These are phyloP conservation scores for Lactarius hengduanensis DNA, from an alignment of 768 basidiomycete genomes.

Conservation along the genomic window DNA sequence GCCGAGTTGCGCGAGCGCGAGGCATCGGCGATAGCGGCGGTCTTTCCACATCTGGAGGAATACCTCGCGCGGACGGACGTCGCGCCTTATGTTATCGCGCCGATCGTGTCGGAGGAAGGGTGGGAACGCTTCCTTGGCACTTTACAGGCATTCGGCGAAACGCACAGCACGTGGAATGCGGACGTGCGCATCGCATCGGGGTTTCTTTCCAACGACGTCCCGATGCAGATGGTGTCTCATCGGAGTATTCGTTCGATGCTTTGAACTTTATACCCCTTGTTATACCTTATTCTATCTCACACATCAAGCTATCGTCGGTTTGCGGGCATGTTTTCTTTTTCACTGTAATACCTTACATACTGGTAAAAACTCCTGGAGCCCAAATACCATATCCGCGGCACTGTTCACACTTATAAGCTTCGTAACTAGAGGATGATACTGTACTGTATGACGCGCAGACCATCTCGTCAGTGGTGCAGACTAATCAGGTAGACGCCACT, in stretches of 20 bases:
- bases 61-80: conserved; percentile 23
- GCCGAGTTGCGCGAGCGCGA: conserved; percentile 41
- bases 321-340: background rate
- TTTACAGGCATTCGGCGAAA: conserved; percentile 6
- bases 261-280: background rate
- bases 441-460: too few relatives aligned
- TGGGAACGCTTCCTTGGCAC: conserved; percentile 22
- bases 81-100: conserved; percentile 24
- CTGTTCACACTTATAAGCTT: too few relatives aligned
- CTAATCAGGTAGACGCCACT: background rate
- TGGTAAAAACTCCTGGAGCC: too few relatives aligned
- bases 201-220: background rate
- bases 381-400: too few relatives aligned
- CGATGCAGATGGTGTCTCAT: background rate
- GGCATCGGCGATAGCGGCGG: conserved; percentile 30
- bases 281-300: background rate
- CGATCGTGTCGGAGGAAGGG: conserved; percentile 29
- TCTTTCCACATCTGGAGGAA: conserved; percentile 30
- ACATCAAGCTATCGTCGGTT: background rate
- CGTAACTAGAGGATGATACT: too few relatives aligned
- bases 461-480: too few relatives aligned
- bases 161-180: background rate
- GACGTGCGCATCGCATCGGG: background rate
- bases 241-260: conserved; percentile 20
- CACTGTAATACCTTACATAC: too few relatives aligned